These are phyloP conservation scores for Torrubiella hemipterigena DNA, from an alignment of 2,329 filamentous ascomycete species.

Conservation along the genomic window DNA sequence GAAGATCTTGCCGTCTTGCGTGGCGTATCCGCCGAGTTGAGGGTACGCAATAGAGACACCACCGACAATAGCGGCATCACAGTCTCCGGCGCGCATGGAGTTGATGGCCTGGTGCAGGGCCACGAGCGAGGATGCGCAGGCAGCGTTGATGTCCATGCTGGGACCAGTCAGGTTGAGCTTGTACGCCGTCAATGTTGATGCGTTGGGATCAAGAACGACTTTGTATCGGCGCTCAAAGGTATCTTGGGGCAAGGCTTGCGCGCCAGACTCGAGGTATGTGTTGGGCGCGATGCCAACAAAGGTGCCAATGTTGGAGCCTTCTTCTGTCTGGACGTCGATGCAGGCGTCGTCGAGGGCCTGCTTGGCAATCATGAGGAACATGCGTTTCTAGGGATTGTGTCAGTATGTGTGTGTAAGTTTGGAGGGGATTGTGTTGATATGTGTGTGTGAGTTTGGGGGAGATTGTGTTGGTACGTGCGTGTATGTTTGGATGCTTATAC, in stretches of 20 bases:
- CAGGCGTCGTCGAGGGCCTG: slow-evolving; percentile 1
- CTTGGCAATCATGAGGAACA: slow-evolving; percentile 1
- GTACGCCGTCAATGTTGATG: slow-evolving; percentile 25
- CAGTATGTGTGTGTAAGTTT: not conserved
- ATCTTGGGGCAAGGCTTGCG: not conserved
- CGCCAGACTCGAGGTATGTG: slow-evolving; percentile 5
- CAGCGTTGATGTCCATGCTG: slow-evolving; percentile 19
- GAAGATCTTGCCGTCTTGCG: slow-evolving; percentile 16
- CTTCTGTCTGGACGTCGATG: not conserved
- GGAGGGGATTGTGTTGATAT: too few relatives aligned
- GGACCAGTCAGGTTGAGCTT: slow-evolving; percentile 23
- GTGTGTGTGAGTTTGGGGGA: too few relatives aligned
- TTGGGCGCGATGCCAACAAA: slow-evolving; percentile 9
- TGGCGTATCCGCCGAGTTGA: slow-evolving; percentile 12
- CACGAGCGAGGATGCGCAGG: slow-evolving; percentile 23
- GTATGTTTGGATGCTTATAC: too few relatives aligned
- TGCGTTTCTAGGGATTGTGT: slow-evolving; percentile 1
- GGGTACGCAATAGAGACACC: slow-evolving; percentile 12
- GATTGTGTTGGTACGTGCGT: too few relatives aligned
- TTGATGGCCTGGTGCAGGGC: slow-evolving; percentile 10
- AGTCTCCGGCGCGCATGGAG: slow-evolving; percentile 19
- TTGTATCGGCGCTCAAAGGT: slow-evolving; percentile 2
- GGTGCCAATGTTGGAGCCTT: slow-evolving; percentile 6
- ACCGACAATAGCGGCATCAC: slow-evolving; percentile 20
- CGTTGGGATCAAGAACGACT: slow-evolving; percentile 13